Evolutionary conservation across 306 rosid species (phyloP).

Genomic region (Fagus crenata): DNA sequence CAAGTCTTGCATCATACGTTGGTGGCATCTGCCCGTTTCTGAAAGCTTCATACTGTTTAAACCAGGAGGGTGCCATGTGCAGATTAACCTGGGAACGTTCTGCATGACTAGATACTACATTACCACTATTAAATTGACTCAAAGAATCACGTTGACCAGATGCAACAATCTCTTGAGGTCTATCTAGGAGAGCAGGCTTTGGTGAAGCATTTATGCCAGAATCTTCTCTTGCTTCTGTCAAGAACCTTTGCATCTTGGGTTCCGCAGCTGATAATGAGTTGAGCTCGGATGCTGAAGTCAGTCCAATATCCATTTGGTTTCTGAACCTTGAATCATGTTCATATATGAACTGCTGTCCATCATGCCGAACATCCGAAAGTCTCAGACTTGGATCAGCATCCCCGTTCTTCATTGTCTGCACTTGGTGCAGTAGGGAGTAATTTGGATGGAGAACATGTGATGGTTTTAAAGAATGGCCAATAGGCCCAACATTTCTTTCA

Average conservation of each 20-base stretch:
- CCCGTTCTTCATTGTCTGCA: slow-evolving; percentile 37
- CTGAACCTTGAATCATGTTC: slow-evolving; percentile 19
- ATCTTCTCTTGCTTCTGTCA: slow-evolving; percentile 44
- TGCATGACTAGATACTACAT: slow-evolving; percentile 22
- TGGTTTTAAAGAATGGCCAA: slow-evolving; percentile 26
- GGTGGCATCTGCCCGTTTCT: slow-evolving; percentile 45
- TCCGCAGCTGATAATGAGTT: slow-evolving; percentile 25
- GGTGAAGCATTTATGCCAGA: slow-evolving; percentile 12
- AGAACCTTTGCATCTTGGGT: slow-evolving; percentile 30
- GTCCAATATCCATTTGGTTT: slow-evolving; percentile 27
- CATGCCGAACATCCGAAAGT: slow-evolving; percentile 32
- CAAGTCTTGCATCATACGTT: slow-evolving; percentile 32
- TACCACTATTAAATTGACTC: slow-evolving; percentile 34
- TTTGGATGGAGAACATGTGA: slow-evolving; percentile 33
- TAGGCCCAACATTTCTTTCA: slow-evolving; percentile 28
- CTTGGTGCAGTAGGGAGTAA: slow-evolving; percentile 31
- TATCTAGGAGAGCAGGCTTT: slow-evolving; percentile 31
- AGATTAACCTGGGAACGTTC: slow-evolving; percentile 36
- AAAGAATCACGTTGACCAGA: slow-evolving; percentile 33
- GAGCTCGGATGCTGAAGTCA: slow-evolving; percentile 27
- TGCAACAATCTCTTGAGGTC: slow-evolving; percentile 27
- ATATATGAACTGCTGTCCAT: slow-evolving; percentile 33
- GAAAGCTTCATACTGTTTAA: slow-evolving; percentile 34
- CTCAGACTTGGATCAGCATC: slow-evolving; percentile 33
- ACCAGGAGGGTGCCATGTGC: slow-evolving; percentile 39